These are phyloP conservation scores for Pseudogymnoascus sp. DNA, from an alignment of 2,329 filamentous ascomycete species.

Conservation along the genomic window DNA sequence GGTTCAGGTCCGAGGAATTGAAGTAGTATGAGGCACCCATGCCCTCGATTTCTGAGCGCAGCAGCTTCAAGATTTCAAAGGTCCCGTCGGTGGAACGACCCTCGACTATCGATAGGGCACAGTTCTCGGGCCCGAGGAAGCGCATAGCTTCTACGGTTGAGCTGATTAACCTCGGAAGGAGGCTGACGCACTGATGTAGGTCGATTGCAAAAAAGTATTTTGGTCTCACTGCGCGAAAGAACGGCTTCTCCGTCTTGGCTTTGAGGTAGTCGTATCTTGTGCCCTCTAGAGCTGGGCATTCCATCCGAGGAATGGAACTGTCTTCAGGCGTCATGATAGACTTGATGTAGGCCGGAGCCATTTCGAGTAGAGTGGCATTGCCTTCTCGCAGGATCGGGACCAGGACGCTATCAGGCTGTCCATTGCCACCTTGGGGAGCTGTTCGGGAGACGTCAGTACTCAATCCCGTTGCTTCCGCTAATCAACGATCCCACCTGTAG, in stretches of 20 bases:
- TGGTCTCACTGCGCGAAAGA: background rate
- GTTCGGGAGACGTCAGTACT: too few relatives aligned
- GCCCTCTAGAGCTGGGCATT: background rate
- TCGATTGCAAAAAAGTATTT: slow-evolving; percentile 45
- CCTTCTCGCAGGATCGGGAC: too few relatives aligned
- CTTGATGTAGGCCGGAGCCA: background rate
- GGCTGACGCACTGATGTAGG: slow-evolving; percentile 33
- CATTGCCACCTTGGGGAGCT: too few relatives aligned
- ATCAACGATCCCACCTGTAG: too few relatives aligned
- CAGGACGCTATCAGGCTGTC: too few relatives aligned
- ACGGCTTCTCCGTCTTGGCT: background rate
- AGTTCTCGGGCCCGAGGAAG: slow-evolving; percentile 38
- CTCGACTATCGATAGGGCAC: slow-evolving; percentile 47
- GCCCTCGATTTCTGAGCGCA: slow-evolving; percentile 32
- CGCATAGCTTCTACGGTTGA: slow-evolving; percentile 39
- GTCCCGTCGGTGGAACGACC: slow-evolving; percentile 48
- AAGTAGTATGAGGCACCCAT: slow-evolving; percentile 36
- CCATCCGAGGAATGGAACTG: background rate
- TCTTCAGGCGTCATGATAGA: slow-evolving; percentile 9
- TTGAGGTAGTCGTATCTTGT: slow-evolving; percentile 9
- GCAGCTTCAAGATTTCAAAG: slow-evolving; percentile 36
- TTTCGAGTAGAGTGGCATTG: too few relatives aligned
- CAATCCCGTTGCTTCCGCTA: too few relatives aligned
- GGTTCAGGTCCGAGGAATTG: slow-evolving; percentile 34
- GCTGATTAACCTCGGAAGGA: slow-evolving; percentile 43